Evolutionary conservation across 1,284 basidiomycete genomes (phyloP).

Genomic region (Cryptococcus sp.): DNA sequence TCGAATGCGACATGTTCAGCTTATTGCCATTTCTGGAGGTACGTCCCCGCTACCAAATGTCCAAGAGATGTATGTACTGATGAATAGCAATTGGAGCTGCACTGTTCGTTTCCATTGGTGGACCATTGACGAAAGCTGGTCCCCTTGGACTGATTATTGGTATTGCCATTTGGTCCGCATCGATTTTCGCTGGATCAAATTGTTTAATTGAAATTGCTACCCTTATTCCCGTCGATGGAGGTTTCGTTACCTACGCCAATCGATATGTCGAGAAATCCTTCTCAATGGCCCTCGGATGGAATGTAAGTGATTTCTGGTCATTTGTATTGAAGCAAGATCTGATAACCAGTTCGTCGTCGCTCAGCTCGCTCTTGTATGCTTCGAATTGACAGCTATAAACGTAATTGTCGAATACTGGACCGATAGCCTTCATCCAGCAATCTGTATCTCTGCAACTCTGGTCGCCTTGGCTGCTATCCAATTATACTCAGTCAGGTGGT

Average conservation of each 20-base stretch:
- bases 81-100: constrained; percentile 16
- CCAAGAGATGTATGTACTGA: neutral
- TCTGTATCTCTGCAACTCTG: constrained; percentile 25
- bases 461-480: constrained; percentile 23
- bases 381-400: constrained; percentile 27
- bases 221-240: constrained; percentile 19
- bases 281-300: constrained; percentile 20
- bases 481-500: constrained; percentile 24
- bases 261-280: constrained; percentile 17
- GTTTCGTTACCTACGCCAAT: constrained; percentile 15
- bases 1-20: constrained; percentile 22
- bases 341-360: constrained; percentile 16
- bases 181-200: constrained; percentile 19
- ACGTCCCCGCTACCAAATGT: neutral
- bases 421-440: constrained; percentile 21
- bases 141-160: constrained; percentile 20
- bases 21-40: constrained; percentile 19
- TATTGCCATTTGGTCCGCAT: constrained; percentile 16
- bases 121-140: constrained; percentile 14
- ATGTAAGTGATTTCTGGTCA: constrained; percentile 19
- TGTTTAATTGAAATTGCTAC: constrained; percentile 25
- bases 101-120: constrained; percentile 20
- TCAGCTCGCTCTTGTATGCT: constrained; percentile 23
- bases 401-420: constrained; percentile 32
- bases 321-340: neutral